phyloP scores from a whole-genome alignment of 805 yeast genomes.

The Ogataea wickerhamii region DNA sequence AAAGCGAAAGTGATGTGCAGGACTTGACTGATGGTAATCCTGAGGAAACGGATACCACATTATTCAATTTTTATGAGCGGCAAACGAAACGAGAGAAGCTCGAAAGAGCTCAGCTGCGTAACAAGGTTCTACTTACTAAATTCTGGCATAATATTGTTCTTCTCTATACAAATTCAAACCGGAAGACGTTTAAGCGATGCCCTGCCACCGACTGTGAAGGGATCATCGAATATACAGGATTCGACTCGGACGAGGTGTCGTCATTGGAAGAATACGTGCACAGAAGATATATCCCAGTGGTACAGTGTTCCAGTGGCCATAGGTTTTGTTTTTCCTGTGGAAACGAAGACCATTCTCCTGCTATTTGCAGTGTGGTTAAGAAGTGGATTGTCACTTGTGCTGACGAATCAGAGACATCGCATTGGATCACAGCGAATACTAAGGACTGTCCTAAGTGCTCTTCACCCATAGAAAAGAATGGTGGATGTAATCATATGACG shows the following conservation, averaged over 20 bases:
- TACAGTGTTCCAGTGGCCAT: slow-evolving; percentile 61
- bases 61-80: slow-evolving; percentile 25
- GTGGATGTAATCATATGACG: slow-evolving; percentile 96
- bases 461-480: slow-evolving; percentile 82
- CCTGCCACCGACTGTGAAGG: slow-evolving; percentile 78
- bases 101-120: slow-evolving; percentile 23
- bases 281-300: slow-evolving; percentile 53
- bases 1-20: slow-evolving; percentile 4
- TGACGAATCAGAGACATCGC: slow-evolving; percentile 83
- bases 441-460: slow-evolving; percentile 82
- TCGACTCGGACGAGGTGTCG: slow-evolving; percentile 29
- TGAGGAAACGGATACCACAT: slow-evolving; percentile 9
- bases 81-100: slow-evolving; percentile 19
- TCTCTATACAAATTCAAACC: slow-evolving; percentile 49
- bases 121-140: slow-evolving; percentile 31
- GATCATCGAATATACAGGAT: slow-evolving; percentile 41
- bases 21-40: slow-evolving; percentile 10
- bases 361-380: slow-evolving; percentile 68
- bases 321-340: slow-evolving; percentile 77
- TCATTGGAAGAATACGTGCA: slow-evolving; percentile 25
- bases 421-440: slow-evolving; percentile 85
- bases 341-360: slow-evolving; percentile 75
- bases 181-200: slow-evolving; percentile 61
- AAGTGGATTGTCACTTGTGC: slow-evolving; percentile 75
- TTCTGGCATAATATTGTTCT: slow-evolving; percentile 43